Conservation (phyloP, 2,329 filamentous ascomycete genomes). For the Passalora sequoiae region DNA sequence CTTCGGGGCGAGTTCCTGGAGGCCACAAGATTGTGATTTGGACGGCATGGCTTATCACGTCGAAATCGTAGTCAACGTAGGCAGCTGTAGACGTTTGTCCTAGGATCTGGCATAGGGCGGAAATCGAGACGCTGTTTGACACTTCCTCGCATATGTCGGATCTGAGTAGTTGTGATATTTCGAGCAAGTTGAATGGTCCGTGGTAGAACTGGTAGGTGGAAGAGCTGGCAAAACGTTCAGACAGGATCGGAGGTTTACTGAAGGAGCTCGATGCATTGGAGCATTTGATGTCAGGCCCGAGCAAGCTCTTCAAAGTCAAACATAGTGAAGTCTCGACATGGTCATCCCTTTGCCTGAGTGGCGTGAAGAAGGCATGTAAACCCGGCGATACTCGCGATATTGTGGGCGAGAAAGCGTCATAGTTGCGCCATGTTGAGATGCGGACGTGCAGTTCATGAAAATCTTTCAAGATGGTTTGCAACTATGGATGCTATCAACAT, state of each 20-base stretch:
- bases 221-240: slow-evolving; percentile 57
- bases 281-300: slow-evolving; percentile 53
- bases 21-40: slow-evolving; percentile 45
- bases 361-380: slow-evolving; percentile 73
- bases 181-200: slow-evolving; percentile 46
- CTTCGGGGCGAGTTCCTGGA: neutral
- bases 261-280: slow-evolving; percentile 35
- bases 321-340: slow-evolving; percentile 45
- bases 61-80: slow-evolving; percentile 72
- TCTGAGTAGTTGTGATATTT: slow-evolving; percentile 1
- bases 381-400: slow-evolving; percentile 71
- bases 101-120: slow-evolving; percentile 14
- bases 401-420: slow-evolving; percentile 63
- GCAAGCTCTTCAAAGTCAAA: slow-evolving; percentile 51
- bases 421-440: slow-evolving; percentile 61
- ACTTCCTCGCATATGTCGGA: slow-evolving; percentile 14
- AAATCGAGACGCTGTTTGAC: slow-evolving; percentile 23
- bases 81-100: slow-evolving; percentile 8
- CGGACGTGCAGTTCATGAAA: slow-evolving; percentile 71
- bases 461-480: slow-evolving; percentile 57
- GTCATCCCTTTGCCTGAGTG: slow-evolving; percentile 37
- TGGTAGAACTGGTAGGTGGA: slow-evolving; percentile 67
- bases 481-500: slow-evolving; percentile 34
- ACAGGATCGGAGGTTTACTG: slow-evolving; percentile 45
- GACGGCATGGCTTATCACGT: slow-evolving; percentile 60